Percentiles rank a stretch among this genome's conserved stretches.
Evolutionary conservation across 2,329 filamentous ascomycete genomes (phyloP).

Genomic region (Phaeoacremonium minimum): DNA sequence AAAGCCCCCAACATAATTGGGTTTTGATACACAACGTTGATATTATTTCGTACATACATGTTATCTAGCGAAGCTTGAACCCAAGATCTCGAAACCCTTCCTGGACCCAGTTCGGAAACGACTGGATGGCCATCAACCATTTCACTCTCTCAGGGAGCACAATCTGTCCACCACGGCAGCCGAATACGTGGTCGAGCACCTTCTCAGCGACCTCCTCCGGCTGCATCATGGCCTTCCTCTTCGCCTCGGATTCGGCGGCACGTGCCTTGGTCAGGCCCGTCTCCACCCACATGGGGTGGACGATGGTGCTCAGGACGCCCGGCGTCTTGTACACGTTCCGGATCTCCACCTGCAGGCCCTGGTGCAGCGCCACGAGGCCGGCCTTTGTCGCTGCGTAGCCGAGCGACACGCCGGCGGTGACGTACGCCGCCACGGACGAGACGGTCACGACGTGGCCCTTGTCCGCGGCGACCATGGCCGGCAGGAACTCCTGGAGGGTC

Average conservation of each 20-base stretch:
- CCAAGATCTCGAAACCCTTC: conserved; percentile 27
- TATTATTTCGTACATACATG: too few species aligned
- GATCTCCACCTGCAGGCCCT: conserved; percentile 43
- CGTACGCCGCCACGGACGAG: conserved; percentile 49
- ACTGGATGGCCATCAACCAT: conserved; percentile 27
- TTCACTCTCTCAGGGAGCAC: conserved; percentile 31
- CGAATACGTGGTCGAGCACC: conserved; percentile 44
- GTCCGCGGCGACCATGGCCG: conserved; percentile 45
- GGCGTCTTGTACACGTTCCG: conserved; percentile 46
- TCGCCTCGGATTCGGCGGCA: conserved; percentile 16
- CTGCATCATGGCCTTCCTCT: conserved; percentile 22
- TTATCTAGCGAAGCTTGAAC: too few species aligned
- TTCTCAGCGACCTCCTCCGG: conserved; percentile 38
- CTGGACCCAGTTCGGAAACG: conserved; percentile 32
- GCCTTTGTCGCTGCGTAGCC: conserved; percentile 55
- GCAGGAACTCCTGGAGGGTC: conserved; percentile 51
- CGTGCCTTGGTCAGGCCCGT: conserved; percentile 39
- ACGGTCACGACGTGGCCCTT: conserved; percentile 61
- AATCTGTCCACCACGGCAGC: conserved; percentile 41
- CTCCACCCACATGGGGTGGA: conserved; percentile 39
- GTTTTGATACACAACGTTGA: too few species aligned
- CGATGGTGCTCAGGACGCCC: conserved; percentile 46
- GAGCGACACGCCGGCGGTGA: conserved; percentile 47
- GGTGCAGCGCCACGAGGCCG: conserved; percentile 54
- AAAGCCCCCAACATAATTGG: too few species aligned